Evolutionary conservation across 163 green algal species (phyloP), one percentile per base, ranked within the genome.

Genomic region (Scenedesmus sp.): DNA sequence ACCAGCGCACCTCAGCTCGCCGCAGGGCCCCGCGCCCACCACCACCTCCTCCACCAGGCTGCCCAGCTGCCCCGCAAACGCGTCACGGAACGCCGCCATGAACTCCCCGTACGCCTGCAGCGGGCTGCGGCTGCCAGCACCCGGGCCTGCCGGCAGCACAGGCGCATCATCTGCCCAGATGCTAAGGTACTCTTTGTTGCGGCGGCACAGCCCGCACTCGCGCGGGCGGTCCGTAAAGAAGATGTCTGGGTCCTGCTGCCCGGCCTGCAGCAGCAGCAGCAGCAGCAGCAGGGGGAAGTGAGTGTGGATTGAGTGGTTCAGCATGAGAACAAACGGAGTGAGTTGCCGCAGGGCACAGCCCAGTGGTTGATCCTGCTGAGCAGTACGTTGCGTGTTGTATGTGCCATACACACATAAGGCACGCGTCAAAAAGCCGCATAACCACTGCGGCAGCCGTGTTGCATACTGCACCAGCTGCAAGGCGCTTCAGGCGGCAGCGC

Each of bases 101-200:
- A 99, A 98, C 77, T 99, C 97, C n/a, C 92, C 86, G 73, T 99
- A 99, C 91, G 94, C 97, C 20, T 95, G 94, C 54, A 88, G 85
- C 26, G 96, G 94, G 60, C 97, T 97, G 94, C 76, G n/a, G 34
- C 46, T 34, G 87, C 87, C 70, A 18, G 57, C 54, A 57, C 20
- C 2, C 16, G 54, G 16, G 18, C 67, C 54, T 86, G 94, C 95
- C 26, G 99, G 96, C 91, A 99, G 94, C 13, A 94, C 92, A 1
- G 90, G 88, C 15, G 95, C 96, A 57, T 97, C 91, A 52, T 97
- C 91, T 62, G 99, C 98, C 88, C 95, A 98, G 46, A 97, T 96
- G 7, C 95, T 98, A 2, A 99, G 86, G 96, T 97, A 99, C 93
- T 99, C 98, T 56, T 92, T 90, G 95, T 99, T 99, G 82, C 97